These are phyloP conservation scores for Tetrahymena borealis DNA, from an alignment of 73 alveolate genomes.

Conservation along the genomic window DNA sequence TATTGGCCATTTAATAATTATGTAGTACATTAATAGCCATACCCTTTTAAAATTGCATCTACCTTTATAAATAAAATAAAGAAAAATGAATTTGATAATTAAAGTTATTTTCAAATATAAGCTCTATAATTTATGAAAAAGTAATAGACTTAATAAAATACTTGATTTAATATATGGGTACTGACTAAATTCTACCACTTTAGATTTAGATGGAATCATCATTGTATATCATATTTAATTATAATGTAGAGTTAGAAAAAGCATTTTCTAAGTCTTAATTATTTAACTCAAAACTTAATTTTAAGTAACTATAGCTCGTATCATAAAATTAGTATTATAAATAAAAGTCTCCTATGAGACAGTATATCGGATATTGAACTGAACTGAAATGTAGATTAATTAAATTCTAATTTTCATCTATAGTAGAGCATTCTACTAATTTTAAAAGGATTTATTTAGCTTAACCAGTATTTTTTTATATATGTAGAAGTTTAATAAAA, in stretches of 20 bases:
- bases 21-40: not conserved
- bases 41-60: too few relatives aligned
- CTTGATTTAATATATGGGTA: not conserved
- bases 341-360: not conserved
- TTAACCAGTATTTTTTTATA: not conserved
- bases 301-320: not conserved
- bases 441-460: not conserved
- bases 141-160: not conserved
- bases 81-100: too few relatives aligned
- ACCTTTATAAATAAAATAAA: too few relatives aligned
- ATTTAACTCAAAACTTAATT: not conserved
- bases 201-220: not conserved
- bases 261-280: not conserved
- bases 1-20: not conserved
- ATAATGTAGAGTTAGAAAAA: not conserved
- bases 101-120: too few relatives aligned
- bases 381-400: not conserved
- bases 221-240: not conserved
- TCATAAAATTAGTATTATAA: not conserved
- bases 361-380: not conserved
- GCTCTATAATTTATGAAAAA: too few relatives aligned
- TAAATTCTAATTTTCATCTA: not conserved
- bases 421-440: not conserved
- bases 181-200: not conserved
- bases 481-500: not conserved